Evolutionary conservation across 495 filamentous ascomycete species (phyloP), one percentile per base, ranked within the genome.

Genomic region (Podospora comata): DNA sequence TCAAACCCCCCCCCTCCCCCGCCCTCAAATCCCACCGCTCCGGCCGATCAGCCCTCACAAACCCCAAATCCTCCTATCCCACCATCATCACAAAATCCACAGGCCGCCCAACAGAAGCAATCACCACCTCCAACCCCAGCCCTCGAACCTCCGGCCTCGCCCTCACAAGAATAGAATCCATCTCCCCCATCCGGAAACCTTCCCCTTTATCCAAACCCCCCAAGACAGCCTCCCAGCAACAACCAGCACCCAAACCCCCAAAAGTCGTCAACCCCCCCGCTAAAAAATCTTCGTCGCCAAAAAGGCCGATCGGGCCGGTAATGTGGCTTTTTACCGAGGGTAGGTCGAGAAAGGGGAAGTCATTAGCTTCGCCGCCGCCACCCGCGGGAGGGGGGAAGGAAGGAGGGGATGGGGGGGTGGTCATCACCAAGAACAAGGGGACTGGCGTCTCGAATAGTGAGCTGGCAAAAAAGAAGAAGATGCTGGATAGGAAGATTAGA

Each of bases 401-500:
- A 7, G 30, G 30, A 6, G 30, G 3, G 30, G 30, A 32, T 13
- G 39, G 34, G 13, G 16, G 34, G 30, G 44, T 56, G 18, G 56
- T 54, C n/a, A 32, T 48, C 13, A 62, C 28, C 13, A 15, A 28
- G 32, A 63, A 6, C 9, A 67, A 67, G 27, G 67, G 28, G 4
- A 32, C 23, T 26, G 28, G 48, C n/a, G 39, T 58, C 4, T 34
- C 67, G 0, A 48, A 48, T 48, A 48, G 39, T 48, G 23, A 27
- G 20, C 20, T 64, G 3, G 67, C 67, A 6, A 74, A 71, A 44
- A 69, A 66, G 39, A 48, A 48, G 1, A 48, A 48, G 39, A 3
- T 48, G 65, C 60, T 76, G 30, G 39, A 72, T 15, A 68, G 57
- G 2, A 74, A 67, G 59, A 65, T 76, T 15, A 74, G 60, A 48